These are phyloP conservation scores for Aspergillus bertholletiae DNA, from an alignment of 495 filamentous ascomycete species.

Conservation along the genomic window DNA sequence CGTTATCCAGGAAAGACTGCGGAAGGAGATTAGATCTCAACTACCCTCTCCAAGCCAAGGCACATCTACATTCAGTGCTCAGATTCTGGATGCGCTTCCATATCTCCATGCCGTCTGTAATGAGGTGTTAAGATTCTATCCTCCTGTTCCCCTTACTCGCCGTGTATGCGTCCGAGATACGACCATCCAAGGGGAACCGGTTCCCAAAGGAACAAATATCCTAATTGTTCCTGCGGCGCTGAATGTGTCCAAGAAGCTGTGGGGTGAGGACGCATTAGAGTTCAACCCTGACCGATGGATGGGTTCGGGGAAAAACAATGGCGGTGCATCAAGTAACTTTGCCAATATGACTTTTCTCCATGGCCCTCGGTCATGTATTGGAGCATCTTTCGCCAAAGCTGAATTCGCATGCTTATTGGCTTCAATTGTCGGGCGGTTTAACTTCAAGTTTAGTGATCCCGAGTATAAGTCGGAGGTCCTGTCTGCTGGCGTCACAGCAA, in stretches of 20 bases:
- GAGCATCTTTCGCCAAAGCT: no score
- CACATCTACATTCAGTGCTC: no score
- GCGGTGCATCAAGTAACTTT: no score
- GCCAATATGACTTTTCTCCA: no score
- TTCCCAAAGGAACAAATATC: constrained; percentile 49
- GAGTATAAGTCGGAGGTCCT: no score
- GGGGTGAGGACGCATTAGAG: constrained; percentile 69
- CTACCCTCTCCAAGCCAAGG: no score
- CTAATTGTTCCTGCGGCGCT: constrained; percentile 48
- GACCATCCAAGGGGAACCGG: constrained; percentile 44
- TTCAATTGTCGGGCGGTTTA: no score
- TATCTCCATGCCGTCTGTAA: constrained; percentile 53
- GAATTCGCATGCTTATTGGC: no score
- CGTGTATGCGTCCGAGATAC: constrained; percentile 57
- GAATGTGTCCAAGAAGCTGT: constrained; percentile 66
- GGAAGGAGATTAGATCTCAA: constrained; percentile 13
- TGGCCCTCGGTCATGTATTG: no score
- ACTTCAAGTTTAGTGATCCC: no score
- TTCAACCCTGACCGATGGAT: constrained; percentile 82
- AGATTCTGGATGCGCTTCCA: constrained; percentile 19
- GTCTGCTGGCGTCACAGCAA: no score
- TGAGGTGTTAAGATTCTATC: constrained; percentile 47
- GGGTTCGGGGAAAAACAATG: no score
- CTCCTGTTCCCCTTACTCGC: constrained; percentile 51
- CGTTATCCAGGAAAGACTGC: constrained; percentile 14